Conservation (phyloP, 495 filamentous ascomycete species). For the Penicillium diatomitis region DNA sequence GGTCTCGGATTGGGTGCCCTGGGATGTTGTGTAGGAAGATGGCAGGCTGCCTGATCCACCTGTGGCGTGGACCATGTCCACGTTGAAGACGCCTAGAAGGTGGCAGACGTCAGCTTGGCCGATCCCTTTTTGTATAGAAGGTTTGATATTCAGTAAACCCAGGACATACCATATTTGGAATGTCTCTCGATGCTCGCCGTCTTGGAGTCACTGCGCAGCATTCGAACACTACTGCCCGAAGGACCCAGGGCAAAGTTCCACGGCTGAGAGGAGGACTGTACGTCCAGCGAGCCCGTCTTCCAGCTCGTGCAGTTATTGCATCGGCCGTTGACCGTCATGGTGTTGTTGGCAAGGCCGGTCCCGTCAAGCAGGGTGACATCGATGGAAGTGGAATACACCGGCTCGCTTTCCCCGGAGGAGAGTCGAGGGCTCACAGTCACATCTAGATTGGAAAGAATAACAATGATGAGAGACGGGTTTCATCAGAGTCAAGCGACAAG, state of each 20-base stretch:
- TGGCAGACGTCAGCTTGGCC: not conserved
- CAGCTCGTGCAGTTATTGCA: constrained; percentile 42
- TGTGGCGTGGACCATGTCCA: constrained; percentile 43
- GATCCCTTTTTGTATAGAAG: not conserved
- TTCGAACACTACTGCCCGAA: constrained; percentile 5
- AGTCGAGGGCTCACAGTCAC: constrained; percentile 42
- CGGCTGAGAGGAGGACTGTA: constrained; percentile 24
- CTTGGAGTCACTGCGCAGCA: constrained; percentile 28
- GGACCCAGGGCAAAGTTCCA: constrained; percentile 53
- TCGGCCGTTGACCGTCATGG: constrained; percentile 37
- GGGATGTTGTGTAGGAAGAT: constrained; percentile 12
- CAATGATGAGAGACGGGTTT: not conserved
- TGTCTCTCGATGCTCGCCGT: constrained; percentile 44
- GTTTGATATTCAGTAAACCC: not conserved
- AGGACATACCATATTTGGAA: constrained; percentile 24
- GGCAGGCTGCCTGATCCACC: constrained; percentile 24
- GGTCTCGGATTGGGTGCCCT: constrained; percentile 6
- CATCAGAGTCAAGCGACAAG: not conserved
- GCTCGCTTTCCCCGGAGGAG: constrained; percentile 38
- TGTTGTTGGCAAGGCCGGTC: constrained; percentile 31
- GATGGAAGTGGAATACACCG: constrained; percentile 30
- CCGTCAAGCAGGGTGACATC: constrained; percentile 30
- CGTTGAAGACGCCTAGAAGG: constrained; percentile 38
- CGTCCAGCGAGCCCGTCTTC: constrained; percentile 29
- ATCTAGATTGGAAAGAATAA: constrained; percentile 16